A percentile compares a stretch with the other conserved stretches of the same genome.
Conservation (phyloP, 2,329 filamentous ascomycete species). For the Phialophora verrucosa region DNA sequence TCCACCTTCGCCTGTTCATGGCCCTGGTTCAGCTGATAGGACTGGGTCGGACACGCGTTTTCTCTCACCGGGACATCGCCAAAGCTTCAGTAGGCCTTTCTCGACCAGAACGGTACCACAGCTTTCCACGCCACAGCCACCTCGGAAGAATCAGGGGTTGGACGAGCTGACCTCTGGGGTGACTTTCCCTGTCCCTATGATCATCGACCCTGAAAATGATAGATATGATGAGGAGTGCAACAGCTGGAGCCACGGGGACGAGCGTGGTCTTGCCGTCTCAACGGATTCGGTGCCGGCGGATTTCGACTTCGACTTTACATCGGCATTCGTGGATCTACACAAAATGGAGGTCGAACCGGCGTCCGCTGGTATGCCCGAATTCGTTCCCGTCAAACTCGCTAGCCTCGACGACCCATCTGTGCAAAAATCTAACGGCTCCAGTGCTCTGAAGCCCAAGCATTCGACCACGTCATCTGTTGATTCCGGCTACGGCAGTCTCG, state of each 20-base stretch:
- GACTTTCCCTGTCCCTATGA: conserved; percentile 18
- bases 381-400: conserved; percentile 22
- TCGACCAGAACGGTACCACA: conserved; percentile 16
- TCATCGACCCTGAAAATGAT: conserved; percentile 29
- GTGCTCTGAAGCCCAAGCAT: conserved; percentile 28
- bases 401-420: conserved; percentile 15
- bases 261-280: conserved; percentile 28
- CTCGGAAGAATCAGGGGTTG: not conserved
- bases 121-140: conserved; percentile 7
- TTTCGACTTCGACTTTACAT: conserved; percentile 24
- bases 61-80: conserved; percentile 21
- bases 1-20: conserved; percentile 28
- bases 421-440: not conserved
- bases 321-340: conserved; percentile 15
- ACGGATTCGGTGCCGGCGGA: conserved; percentile 8
- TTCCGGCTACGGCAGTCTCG: conserved; percentile 34
- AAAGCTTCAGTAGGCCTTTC: conserved; percentile 33
- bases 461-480: conserved; percentile 33
- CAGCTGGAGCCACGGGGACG: conserved; percentile 36
- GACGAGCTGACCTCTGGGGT: conserved; percentile 13
- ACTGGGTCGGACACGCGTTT: conserved; percentile 16
- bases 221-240: conserved; percentile 28
- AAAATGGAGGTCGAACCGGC: conserved; percentile 5
- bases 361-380: not conserved
- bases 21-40: conserved; percentile 7